Percentiles rank a stretch among this genome's conserved stretches.
phyloP scores from a whole-genome alignment of 768 basidiomycete genomes.

The Boletus barrowsii region DNA sequence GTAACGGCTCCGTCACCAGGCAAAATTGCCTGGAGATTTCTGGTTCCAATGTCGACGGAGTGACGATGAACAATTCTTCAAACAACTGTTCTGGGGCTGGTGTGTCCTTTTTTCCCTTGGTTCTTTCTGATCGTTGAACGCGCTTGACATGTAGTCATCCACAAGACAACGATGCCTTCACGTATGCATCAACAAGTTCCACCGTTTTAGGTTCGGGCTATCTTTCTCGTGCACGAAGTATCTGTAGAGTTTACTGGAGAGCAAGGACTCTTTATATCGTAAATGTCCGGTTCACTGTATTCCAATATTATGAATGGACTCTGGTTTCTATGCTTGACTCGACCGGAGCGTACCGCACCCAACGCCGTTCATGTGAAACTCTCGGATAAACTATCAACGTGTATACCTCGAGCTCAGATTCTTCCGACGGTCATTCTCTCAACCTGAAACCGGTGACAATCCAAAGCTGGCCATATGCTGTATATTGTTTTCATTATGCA shows the following conservation, averaged over 20 bases:
- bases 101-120: background rate
- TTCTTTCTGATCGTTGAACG: background rate
- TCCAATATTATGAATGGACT: too few species aligned
- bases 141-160: constrained; percentile 6
- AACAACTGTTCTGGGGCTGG: constrained; percentile 7
- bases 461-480: too few species aligned
- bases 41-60: background rate
- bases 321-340: too few species aligned
- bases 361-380: too few species aligned
- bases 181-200: background rate
- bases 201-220: background rate
- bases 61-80: constrained; percentile 11
- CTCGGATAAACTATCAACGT: too few species aligned
- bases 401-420: too few species aligned
- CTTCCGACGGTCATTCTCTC: too few species aligned
- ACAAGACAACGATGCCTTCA: background rate
- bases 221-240: too few species aligned
- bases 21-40: background rate
- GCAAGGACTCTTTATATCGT: background rate
- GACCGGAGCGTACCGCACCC: too few species aligned
- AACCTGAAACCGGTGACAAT: too few species aligned
- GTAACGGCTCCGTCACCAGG: background rate
- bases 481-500: too few species aligned
- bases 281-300: background rate
- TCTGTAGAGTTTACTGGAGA: background rate